Percentiles rank a stretch among this genome's conserved stretches.
These are phyloP conservation scores for Gracilaria gracilis DNA, from an alignment of 23 red algal genomes.

Conservation along the genomic window DNA sequence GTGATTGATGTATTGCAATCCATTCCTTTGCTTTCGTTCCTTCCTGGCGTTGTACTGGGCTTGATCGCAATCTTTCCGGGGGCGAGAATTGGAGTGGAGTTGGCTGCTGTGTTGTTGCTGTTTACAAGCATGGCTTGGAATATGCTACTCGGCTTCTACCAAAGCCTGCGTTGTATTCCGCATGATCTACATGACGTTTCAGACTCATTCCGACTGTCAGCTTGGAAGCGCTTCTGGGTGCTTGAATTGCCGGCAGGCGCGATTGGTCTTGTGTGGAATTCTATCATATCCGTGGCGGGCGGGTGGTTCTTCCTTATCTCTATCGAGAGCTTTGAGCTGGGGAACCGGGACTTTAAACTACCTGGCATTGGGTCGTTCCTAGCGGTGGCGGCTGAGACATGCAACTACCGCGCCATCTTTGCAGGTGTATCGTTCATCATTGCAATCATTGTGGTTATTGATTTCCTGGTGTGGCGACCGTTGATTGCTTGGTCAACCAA, in stretches of 20 bases:
- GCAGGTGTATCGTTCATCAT: constrained; percentile 80
- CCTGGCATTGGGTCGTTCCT: constrained; percentile 95
- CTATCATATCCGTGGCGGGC: constrained; percentile 96
- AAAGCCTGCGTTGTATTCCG: constrained; percentile 89
- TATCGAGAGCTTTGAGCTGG: constrained; percentile 96
- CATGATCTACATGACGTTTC: constrained; percentile 90
- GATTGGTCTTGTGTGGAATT: constrained; percentile 96
- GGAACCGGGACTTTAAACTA: constrained; percentile 92
- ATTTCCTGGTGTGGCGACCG: constrained; percentile 92
- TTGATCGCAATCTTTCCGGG: constrained; percentile 95
- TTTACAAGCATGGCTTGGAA: constrained; percentile 99
- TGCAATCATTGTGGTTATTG: constrained; percentile 85
- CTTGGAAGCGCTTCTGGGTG: constrained; percentile 96
- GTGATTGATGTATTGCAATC: constrained; percentile 95
- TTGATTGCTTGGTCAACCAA: constrained; percentile 95
- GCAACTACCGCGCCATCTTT: constrained; percentile 78
- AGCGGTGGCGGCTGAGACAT: constrained; percentile 83
- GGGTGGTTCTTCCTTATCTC: constrained; percentile 99
- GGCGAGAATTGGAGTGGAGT: constrained; percentile 88
- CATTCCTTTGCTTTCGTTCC: constrained; percentile 95
- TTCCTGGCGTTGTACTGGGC: constrained; percentile 93
- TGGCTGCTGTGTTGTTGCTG: constrained; percentile 95
- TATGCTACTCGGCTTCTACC: constrained; percentile 98
- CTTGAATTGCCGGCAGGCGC: constrained; percentile 93
- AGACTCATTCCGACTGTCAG: constrained; percentile 80